Evolutionary conservation across 768 basidiomycete genomes (phyloP), one percentile per base, ranked within the genome.

Genomic region (Leucogyrophana mollusca): DNA sequence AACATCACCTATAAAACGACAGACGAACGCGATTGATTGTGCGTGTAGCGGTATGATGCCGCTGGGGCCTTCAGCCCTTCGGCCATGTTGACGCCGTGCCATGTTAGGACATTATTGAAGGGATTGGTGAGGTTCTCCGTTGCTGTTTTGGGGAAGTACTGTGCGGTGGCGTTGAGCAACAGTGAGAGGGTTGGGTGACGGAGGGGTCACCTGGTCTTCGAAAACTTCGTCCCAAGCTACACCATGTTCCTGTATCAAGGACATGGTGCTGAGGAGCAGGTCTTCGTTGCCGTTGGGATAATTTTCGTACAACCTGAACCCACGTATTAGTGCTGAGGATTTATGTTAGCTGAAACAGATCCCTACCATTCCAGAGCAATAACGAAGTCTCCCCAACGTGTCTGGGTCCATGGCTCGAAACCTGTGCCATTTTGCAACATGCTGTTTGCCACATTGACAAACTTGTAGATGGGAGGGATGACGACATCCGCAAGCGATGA

Each of bases 1-100:
- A 14, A 23, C 13, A 16, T 22, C 16, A 23, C 18, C 10, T 38
- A 21, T 11, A 20, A n/a, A 11, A 30, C 27, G 13, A 30, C 27
- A 30, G 13, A 38, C 53, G 23, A 45, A 79, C 78, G 76, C n/a
- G 76, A 73, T 51, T 78, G 72, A 53, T 80, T 79, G 49, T 78
- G 75, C 2, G 77, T 77, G 56, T 79, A 79, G 17, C 78, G 71
- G 47, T 74, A 78, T 0, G 76, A 74, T 5, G 77, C 69, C 13
- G 78, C 76, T 4, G 78, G 58, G 2, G 78, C 78, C 57, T 82
- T 80, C 24, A 80, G 62, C 2, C 77, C 78, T 56, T 80, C 79
- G 4, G 77, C 77, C 69, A 82, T 69, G 54, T 80, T 80, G 42
- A 80, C 78, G 16, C 76, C 78, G 52, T 80, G 78, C 78, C 77